Evolutionary conservation across 192 early-diverging fungal genomes (phyloP).

Genomic region (Backusella liffmaniae): DNA sequence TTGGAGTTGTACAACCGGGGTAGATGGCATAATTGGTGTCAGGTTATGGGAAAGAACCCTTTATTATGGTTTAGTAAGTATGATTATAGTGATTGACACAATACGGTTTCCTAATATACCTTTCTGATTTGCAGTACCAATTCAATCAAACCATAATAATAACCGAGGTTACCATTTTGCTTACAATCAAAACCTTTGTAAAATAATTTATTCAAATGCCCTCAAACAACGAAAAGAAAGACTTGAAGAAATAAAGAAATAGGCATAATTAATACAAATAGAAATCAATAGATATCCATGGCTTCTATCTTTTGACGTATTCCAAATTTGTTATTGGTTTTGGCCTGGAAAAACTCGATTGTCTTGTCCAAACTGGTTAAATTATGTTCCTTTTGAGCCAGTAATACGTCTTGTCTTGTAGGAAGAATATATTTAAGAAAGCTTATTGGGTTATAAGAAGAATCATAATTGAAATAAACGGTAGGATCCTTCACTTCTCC

Average conservation of each 20-base stretch:
- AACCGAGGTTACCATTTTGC: neutral
- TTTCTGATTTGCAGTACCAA: neutral
- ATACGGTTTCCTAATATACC: neutral
- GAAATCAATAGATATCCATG: conserved; percentile 16
- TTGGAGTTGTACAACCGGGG: conserved; percentile 40
- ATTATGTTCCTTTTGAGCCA: conserved; percentile 26
- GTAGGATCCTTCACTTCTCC: conserved; percentile 13
- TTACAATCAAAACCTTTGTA: neutral
- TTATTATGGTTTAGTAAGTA: conserved; percentile 34
- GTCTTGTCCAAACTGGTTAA: conserved; percentile 43
- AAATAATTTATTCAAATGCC: neutral
- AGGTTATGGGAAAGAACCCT: conserved; percentile 38
- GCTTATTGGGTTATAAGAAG: conserved; percentile 48
- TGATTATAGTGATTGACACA: too few species aligned
- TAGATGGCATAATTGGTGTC: conserved; percentile 38
- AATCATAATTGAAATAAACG: conserved; percentile 35
- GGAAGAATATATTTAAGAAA: conserved; percentile 59
- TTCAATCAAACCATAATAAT: neutral
- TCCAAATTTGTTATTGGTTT: conserved; percentile 62
- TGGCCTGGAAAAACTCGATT: conserved; percentile 56
- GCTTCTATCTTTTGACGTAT: conserved; percentile 61
- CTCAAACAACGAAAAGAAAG: neutral
- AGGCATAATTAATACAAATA: neutral
- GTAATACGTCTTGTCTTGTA: conserved; percentile 57
- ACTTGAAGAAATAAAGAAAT: neutral